Evolutionary conservation across 1,284 basidiomycete species (phyloP), one percentile per base, ranked within the genome.

Genomic region (Stereum hirsutum): DNA sequence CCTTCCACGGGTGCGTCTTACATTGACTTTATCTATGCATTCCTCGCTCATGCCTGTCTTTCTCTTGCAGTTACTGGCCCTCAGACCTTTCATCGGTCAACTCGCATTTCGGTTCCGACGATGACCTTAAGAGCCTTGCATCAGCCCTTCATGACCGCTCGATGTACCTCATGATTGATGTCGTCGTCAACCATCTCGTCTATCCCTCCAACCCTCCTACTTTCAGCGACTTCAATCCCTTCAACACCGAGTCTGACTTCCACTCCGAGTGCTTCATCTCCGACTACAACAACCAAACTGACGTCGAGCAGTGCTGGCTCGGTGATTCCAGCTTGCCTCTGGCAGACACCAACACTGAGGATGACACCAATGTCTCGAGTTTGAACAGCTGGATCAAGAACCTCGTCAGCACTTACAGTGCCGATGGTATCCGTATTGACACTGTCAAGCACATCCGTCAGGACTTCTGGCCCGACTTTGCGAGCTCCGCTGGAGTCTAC

Each of bases 111-210:
- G 87, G 86, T 10, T 75, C 79, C 5, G 64, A 75, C 1, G 73
- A 78, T 40, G 86, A 90, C 58, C 74, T 90, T 46, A 79, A 80
- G 52, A 75, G 72, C 2, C 71, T 89, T 37, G 72, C 72, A 12
- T 65, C 67, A 21, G 84, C 81, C 41, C 56, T 89, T 2, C 86
- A 90, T 58, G 64, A 67, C 33, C 74, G 85, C 39, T 72, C 73
- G 28, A 89, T 90, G 84, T 81, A 76, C 54, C 64, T 88, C 49
- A 89, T 89, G 87, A 76, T 88, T 43, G 85, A 89, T 56, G 65
- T 89, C 32, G 85, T 86, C 19, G 75, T 87, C 27, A 89, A 89
- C 62, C 78, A 85, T 57, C 73, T 87, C 30, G 85, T 85, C 63
- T 63, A 79, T 1, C 70, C 72, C 8, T 69, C 74, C 6, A 75